Evolutionary conservation across 148 eudicot genomes (phyloP).

Genomic region (Cornus florida): DNA sequence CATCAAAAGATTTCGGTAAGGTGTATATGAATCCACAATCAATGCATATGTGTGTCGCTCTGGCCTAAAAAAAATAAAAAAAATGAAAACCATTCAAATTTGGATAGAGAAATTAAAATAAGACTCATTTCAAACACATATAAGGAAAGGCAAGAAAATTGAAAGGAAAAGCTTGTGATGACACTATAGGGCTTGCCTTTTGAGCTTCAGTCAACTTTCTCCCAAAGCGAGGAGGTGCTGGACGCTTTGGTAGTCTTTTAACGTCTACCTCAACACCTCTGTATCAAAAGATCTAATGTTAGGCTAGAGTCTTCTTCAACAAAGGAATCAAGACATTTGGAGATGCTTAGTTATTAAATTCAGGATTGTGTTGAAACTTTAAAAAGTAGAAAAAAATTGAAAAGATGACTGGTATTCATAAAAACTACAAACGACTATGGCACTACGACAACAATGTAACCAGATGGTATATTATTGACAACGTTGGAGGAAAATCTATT

Average conservation of each 20-base stretch:
- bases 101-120: not conserved
- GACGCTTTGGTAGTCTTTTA: slow-evolving; percentile 83
- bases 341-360: not conserved
- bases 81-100: slow-evolving; percentile 1
- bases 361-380: not conserved
- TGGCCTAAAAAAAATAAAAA: slow-evolving; percentile 43
- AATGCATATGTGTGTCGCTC: slow-evolving; percentile 93
- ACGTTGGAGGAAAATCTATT: not conserved
- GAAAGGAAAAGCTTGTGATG: not conserved
- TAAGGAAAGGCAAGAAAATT: not conserved
- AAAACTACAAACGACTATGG: not conserved
- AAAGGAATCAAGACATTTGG: not conserved
- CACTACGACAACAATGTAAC: not conserved
- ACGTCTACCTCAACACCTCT: slow-evolving; percentile 91
- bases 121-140: not conserved
- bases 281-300: slow-evolving; percentile 15
- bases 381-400: not conserved
- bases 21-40: slow-evolving; percentile 95
- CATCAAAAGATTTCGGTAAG: slow-evolving; percentile 73
- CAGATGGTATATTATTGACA: not conserved
- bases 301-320: not conserved
- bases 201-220: slow-evolving; percentile 78
- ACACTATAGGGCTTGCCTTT: slow-evolving; percentile 48
- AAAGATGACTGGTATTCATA: not conserved
- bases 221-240: slow-evolving; percentile 97